phyloP scores from a whole-genome alignment of 352 stramenopile genomes.

The Globisporangium spiculum region DNA sequence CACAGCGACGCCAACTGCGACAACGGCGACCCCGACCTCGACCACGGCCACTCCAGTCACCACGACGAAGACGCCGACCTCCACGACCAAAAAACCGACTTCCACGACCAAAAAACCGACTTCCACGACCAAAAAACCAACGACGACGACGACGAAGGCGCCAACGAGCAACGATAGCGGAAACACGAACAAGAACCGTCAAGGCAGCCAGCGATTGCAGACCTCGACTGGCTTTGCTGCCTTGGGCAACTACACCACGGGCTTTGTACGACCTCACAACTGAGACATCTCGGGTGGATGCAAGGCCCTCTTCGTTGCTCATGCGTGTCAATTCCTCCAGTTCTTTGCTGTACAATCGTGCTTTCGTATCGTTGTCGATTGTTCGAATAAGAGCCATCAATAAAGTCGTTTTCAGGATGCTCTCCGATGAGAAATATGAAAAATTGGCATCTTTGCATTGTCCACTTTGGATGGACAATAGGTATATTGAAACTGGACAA shows the following conservation, averaged over 20 bases:
- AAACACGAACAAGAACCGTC: constrained; percentile 7
- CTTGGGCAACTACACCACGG: constrained; percentile 11
- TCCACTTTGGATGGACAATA: background rate
- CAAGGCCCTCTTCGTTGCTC: background rate
- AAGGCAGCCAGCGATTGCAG: constrained; percentile 7
- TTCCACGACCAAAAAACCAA: background rate
- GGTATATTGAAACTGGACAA: background rate
- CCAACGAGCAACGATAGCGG: background rate
- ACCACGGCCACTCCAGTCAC: background rate
- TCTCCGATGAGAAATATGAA: background rate
- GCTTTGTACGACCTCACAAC: constrained; percentile 12
- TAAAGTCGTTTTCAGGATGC: background rate
- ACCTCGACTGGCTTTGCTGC: constrained; percentile 1
- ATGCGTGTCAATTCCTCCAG: background rate
- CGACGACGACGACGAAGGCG: background rate
- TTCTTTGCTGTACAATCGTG: background rate
- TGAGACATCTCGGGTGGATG: background rate
- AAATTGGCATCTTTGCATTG: background rate
- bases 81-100: background rate
- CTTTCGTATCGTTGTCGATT: background rate
- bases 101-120: background rate
- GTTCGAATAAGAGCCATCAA: background rate
- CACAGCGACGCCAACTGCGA: constrained; percentile 13
- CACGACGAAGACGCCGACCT: background rate
- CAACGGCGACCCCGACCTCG: constrained; percentile 7